Evolutionary conservation across 495 filamentous ascomycete genomes (phyloP).

Genomic region (Penicillium desertorum): DNA sequence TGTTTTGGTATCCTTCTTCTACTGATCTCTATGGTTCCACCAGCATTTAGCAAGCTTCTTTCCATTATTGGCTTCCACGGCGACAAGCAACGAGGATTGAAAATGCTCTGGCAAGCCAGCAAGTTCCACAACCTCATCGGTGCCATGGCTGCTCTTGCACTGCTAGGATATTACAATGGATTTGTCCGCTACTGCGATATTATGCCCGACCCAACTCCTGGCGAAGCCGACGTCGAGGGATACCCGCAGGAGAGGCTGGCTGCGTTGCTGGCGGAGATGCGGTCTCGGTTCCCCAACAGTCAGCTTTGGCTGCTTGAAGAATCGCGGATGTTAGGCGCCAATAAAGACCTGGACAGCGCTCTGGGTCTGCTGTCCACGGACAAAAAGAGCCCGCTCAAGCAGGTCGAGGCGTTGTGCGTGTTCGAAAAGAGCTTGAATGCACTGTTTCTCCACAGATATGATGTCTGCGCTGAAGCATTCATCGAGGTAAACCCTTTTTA

Average conservation of each 20-base stretch:
- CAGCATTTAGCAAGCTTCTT: conserved; percentile 78
- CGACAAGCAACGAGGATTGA: conserved; percentile 78
- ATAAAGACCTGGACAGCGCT: conserved; percentile 65
- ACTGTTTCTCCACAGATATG: conserved; percentile 75
- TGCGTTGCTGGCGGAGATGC: conserved; percentile 70
- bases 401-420: conserved; percentile 73
- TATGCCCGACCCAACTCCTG: conserved; percentile 57
- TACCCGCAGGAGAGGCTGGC: conserved; percentile 71
- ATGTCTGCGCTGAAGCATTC: conserved; percentile 70
- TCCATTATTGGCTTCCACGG: conserved; percentile 90
- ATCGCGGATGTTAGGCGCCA: conserved; percentile 71
- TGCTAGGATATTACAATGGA: conserved; percentile 86
- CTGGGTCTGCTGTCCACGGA: conserved; percentile 59
- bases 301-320: conserved; percentile 89
- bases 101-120: conserved; percentile 89
- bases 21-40: conserved; percentile 86
- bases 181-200: conserved; percentile 86
- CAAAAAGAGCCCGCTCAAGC: conserved; percentile 73
- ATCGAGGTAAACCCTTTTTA: conserved; percentile 46
- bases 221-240: conserved; percentile 56
- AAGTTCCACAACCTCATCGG: conserved; percentile 88
- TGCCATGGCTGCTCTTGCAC: conserved; percentile 76
- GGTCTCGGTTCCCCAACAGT: conserved; percentile 74
- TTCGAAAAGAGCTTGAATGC: conserved; percentile 82
- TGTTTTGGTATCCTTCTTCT: conserved; percentile 86